A percentile compares a stretch with the other conserved stretches of the same genome.
phyloP scores from a whole-genome alignment of 495 filamentous ascomycete species.

The Amorphotheca resinae region DNA sequence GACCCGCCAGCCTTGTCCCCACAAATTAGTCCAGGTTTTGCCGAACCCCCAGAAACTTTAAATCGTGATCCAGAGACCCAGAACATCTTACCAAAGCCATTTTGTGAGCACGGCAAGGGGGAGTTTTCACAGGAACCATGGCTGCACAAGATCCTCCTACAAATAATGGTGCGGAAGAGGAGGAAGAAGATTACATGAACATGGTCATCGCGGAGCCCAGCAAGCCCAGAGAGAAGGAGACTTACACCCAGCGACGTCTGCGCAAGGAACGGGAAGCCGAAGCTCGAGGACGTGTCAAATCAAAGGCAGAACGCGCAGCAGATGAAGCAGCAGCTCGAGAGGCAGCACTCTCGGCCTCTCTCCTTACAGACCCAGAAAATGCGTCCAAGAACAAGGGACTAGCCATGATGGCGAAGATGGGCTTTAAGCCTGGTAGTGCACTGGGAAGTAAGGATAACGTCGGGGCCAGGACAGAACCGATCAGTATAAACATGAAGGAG shows the following conservation, averaged over 20 bases:
- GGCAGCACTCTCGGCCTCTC: constrained; percentile 55
- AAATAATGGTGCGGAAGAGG: constrained; percentile 9
- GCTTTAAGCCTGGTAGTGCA: constrained; percentile 61
- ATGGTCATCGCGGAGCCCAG: constrained; percentile 41
- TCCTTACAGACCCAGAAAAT: constrained; percentile 40
- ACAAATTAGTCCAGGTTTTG: neutral
- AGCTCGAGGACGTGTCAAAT: constrained; percentile 47
- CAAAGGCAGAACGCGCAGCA: constrained; percentile 69
- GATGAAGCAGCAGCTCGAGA: constrained; percentile 61
- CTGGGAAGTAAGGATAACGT: constrained; percentile 45
- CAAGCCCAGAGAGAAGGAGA: constrained; percentile 28
- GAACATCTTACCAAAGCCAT: too few species aligned
- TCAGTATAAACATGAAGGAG: constrained; percentile 54
- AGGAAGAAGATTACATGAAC: constrained; percentile 51
- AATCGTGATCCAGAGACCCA: neutral
- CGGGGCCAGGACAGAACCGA: constrained; percentile 15
- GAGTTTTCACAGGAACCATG: constrained; percentile 5
- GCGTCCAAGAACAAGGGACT: constrained; percentile 61
- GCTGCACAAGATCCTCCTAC: constrained; percentile 6
- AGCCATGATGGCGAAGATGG: constrained; percentile 94
- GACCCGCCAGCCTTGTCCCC: neutral
- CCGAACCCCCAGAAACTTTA: neutral
- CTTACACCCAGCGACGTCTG: constrained; percentile 42
- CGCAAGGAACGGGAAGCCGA: constrained; percentile 47
- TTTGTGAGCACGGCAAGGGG: too few species aligned